These are phyloP conservation scores for Boletellus ananiceps DNA, from an alignment of 768 basidiomycete species.

Conservation along the genomic window DNA sequence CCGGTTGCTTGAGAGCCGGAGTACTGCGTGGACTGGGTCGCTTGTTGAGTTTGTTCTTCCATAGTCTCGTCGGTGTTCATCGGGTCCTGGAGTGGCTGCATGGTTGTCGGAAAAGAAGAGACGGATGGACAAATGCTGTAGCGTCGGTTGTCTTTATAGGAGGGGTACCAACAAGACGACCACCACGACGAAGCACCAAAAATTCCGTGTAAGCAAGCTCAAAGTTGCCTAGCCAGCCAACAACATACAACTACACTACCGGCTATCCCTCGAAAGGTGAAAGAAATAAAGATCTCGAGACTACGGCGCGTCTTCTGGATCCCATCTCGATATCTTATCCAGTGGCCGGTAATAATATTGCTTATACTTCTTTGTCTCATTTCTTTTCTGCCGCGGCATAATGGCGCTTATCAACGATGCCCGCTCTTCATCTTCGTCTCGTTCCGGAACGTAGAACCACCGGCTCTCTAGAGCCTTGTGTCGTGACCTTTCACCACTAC, in stretches of 20 bases:
- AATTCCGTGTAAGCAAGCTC: neutral
- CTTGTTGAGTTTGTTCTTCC: conserved; percentile 36
- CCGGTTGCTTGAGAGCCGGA: conserved; percentile 26
- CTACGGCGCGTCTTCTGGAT: conserved; percentile 55
- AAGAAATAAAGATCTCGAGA: conserved; percentile 1
- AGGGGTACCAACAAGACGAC: conserved; percentile 15
- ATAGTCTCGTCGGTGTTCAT: conserved; percentile 26
- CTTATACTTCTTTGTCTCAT: conserved; percentile 78
- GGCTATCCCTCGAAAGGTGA: neutral
- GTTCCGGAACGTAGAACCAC: conserved; percentile 76
- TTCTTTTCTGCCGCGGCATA: conserved; percentile 74
- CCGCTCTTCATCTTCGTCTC: conserved; percentile 67
- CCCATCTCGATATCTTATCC: conserved; percentile 69
- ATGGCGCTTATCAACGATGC: conserved; percentile 61
- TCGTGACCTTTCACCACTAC: conserved; percentile 49
- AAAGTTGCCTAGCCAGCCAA: conserved; percentile 15
- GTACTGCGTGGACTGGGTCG: conserved; percentile 38
- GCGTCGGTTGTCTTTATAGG: conserved; percentile 19
- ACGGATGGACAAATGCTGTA: neutral
- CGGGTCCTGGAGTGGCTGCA: conserved; percentile 19
- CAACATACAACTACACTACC: conserved; percentile 8
- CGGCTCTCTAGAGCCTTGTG: conserved; percentile 45
- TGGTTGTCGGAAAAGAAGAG: conserved; percentile 1
- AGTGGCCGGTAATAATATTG: conserved; percentile 80
- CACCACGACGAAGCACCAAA: neutral